Conservation (phyloP, 306 rosid genomes). For the Rosa multiflora region DNA sequence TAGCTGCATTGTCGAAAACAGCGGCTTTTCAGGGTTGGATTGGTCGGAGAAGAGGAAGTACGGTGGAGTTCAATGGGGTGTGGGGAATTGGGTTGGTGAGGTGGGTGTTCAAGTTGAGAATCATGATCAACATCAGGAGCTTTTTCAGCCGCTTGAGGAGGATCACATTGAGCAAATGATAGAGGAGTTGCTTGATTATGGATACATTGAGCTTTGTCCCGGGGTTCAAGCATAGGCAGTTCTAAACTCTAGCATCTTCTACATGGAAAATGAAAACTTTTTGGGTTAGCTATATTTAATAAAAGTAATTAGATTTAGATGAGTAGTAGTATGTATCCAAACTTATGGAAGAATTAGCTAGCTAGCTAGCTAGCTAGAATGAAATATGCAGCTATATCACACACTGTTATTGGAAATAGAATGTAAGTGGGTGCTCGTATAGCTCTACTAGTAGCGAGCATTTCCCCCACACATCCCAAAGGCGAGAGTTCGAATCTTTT, state of each 20-base stretch:
- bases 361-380: not conserved
- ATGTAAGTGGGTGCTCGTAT: not conserved
- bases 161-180: conserved; percentile 85
- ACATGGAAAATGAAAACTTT: conserved; percentile 2
- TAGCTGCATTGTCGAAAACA: conserved; percentile 24
- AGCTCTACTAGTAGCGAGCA: not conserved
- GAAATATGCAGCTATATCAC: not conserved
- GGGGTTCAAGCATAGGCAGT: conserved; percentile 34
- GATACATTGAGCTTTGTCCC: conserved; percentile 63
- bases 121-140: conserved; percentile 21
- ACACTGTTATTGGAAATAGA: not conserved
- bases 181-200: conserved; percentile 71
- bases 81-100: conserved; percentile 37
- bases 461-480: not conserved
- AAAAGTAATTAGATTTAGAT: not conserved
- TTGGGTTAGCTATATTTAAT: not conserved
- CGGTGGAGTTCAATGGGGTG: conserved; percentile 14
- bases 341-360: not conserved
- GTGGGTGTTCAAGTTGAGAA: conserved; percentile 24
- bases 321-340: not conserved
- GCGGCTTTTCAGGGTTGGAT: conserved; percentile 19
- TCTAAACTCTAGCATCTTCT: conserved; percentile 20
- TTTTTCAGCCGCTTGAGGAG: conserved; percentile 60
- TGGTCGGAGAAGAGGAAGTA: conserved; percentile 27
- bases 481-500: not conserved